Evolutionary conservation across 2,329 filamentous ascomycete genomes (phyloP), one percentile per base, ranked within the genome.

Genomic region (Rasamsonia emersonii): DNA sequence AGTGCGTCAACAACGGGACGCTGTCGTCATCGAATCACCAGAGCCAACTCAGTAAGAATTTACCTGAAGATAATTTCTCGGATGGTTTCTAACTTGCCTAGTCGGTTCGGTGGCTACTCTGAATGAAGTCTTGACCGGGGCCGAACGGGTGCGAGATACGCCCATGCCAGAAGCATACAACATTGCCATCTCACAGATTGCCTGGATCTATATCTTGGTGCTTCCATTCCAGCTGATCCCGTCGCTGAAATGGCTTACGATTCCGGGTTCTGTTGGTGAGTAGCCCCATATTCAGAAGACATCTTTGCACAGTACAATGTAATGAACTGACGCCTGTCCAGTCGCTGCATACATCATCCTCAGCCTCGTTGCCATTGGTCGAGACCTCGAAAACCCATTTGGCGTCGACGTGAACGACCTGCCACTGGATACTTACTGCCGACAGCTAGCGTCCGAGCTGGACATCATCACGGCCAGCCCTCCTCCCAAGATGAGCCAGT

Each of bases 331-430:
- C 20, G 25, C 14, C 17, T 15, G 9, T 11, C 9, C 27, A 61
- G 58, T 67, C 9, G 79, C 79, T 3, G 77, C 81, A 3, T 89
- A 89, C 58, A 89, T 91, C 44, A 89, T 91, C 53, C 73, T 91
- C 38, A 82, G 82, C 15, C 75, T 91, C 27, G 71, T 75, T 3
- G 68, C 73, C 41, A 89, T 89, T 47, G 84, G 84, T 23, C 75
- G 76, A 41, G 83, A 91, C 58, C 82, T 91, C 42, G 84, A 91
- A 57, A 86, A 91, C 49, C 84, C 84, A 4, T 91, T 91, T 54
- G 84, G 84, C 36, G 69, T 77, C 42, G 84, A 91, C 41, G 83
- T 88, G 45, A 91, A 91, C 51, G 84, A 91, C 56, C 62, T 88
- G 24, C 80, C 81, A 0, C 68, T 88, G 3, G 84, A 89, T 50